Evolutionary conservation across 2,329 filamentous ascomycete species (phyloP), one percentile per base, ranked within the genome.

Genomic region (Aspergillus flavus): DNA sequence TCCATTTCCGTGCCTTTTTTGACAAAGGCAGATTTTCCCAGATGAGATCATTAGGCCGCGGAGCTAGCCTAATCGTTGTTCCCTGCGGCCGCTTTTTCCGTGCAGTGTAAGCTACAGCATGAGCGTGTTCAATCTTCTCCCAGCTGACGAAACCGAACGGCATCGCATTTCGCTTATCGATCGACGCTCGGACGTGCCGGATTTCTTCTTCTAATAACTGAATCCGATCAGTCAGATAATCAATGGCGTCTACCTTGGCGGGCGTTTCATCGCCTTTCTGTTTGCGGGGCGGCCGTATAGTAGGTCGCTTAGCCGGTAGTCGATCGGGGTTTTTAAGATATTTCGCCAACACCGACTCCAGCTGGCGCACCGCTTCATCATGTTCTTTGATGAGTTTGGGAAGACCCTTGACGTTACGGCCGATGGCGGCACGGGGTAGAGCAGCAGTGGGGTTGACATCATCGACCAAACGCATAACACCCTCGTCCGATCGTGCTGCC

Each of bases 131-230:
- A 61, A 99, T 96, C 48, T 89, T 90, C 48, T 94, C 89, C 80
- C 95, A 99, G 71, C 93, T 97, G 10, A 94, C 94, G 75, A 99
- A 99, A 0, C 95, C 95, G 73, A 94, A 99, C 0, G 92, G 85
- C 85, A 96, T 91, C 19, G 94, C 90, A 74, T 94, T 92, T 57
- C 94, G 89, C 76, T 90, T 93, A 78, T 98, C 94, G 9, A 99
- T 89, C 1, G 88, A 89, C 45, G 88, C 85, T 14, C 95, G 88
- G 1, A 94, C 91, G 66, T 95, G 88, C 73, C 91, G 92, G 78
- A 99, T 93, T 73, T 96, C 87, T 12, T 88, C 78, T 75, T 98
- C 94, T 41, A 99, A 84, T 55, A 89, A 85, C 69, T 89, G 88
- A 73, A 99, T 97, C 21, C 94, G 89, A 59, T 90, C 86, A 0